Evolutionary conservation across 2,329 filamentous ascomycete species (phyloP).

Genomic region (Botrytis porri): DNA sequence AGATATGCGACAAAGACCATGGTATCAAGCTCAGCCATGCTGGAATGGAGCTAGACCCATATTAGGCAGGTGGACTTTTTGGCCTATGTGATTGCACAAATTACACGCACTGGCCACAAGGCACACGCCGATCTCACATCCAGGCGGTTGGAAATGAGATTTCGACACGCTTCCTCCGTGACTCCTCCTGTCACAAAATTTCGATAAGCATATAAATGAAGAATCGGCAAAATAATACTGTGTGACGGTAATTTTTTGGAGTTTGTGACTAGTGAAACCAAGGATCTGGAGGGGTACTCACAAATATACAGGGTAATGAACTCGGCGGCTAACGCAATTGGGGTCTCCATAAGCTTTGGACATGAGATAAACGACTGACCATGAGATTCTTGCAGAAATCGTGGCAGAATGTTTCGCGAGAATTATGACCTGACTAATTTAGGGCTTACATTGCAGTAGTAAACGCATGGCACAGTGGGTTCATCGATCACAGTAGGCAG

Average conservation of each 20-base stretch:
- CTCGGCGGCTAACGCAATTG: background rate
- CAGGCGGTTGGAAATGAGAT: background rate
- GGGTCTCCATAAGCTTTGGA: background rate
- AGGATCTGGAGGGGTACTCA: background rate
- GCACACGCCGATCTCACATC: slow-evolving; percentile 2
- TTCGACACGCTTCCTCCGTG: background rate
- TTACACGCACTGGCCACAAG: slow-evolving; percentile 5
- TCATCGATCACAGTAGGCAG: background rate
- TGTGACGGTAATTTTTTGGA: background rate
- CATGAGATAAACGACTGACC: background rate
- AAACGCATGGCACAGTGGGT: background rate
- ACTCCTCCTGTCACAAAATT: slow-evolving; percentile 1
- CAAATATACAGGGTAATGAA: background rate
- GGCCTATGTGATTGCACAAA: background rate
- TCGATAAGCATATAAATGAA: background rate
- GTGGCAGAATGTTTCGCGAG: background rate
- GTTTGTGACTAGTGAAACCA: background rate
- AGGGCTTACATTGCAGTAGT: background rate
- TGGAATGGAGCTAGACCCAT: background rate
- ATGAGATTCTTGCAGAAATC: background rate
- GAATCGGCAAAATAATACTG: background rate
- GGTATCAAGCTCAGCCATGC: background rate
- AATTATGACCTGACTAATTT: background rate
- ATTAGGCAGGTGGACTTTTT: background rate
- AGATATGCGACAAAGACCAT: background rate